These are phyloP conservation scores for Groenewaldozyma auringiensis DNA, from an alignment of 1,139 yeast species.

Conservation along the genomic window DNA sequence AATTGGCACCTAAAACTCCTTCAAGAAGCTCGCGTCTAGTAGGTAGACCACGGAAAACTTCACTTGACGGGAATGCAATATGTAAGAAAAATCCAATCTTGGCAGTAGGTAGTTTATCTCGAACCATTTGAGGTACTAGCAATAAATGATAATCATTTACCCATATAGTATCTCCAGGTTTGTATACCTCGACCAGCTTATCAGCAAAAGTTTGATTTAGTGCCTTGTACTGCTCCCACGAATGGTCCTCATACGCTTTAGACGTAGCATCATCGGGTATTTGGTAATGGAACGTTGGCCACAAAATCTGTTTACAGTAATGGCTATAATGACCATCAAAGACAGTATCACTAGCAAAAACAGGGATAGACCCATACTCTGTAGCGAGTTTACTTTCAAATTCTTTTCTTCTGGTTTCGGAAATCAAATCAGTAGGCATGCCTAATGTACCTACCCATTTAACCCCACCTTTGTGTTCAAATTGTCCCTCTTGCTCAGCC, in stretches of 20 bases:
- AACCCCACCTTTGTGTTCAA: constrained; percentile 35
- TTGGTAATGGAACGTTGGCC: constrained; percentile 97
- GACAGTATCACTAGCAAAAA: constrained; percentile 66
- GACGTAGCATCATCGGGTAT: constrained; percentile 93
- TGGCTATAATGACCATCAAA: constrained; percentile 86
- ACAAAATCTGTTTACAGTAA: constrained; percentile 84
- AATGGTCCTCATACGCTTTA: constrained; percentile 90
- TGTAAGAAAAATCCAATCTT: constrained; percentile 89
- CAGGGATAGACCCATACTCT: constrained; percentile 56
- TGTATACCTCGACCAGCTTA: constrained; percentile 54
- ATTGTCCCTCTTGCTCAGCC: constrained; percentile 33
- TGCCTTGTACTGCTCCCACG: constrained; percentile 77
- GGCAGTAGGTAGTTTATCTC: constrained; percentile 69
- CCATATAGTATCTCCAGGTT: constrained; percentile 74
- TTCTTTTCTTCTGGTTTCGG: constrained; percentile 49
- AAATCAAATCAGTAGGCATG: constrained; percentile 80
- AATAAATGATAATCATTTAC: constrained; percentile 89
- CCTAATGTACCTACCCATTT: constrained; percentile 88
- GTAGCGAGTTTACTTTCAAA: constrained; percentile 18
- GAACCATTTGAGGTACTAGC: constrained; percentile 77
- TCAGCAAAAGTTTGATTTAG: constrained; percentile 80
- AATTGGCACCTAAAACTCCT: constrained; percentile 86
- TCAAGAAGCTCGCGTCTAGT: constrained; percentile 67
- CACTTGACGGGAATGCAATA: constrained; percentile 92
- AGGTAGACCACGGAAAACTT: constrained; percentile 90